Conservation (phyloP, 768 basidiomycete species). For the Suillus ampliporus region DNA sequence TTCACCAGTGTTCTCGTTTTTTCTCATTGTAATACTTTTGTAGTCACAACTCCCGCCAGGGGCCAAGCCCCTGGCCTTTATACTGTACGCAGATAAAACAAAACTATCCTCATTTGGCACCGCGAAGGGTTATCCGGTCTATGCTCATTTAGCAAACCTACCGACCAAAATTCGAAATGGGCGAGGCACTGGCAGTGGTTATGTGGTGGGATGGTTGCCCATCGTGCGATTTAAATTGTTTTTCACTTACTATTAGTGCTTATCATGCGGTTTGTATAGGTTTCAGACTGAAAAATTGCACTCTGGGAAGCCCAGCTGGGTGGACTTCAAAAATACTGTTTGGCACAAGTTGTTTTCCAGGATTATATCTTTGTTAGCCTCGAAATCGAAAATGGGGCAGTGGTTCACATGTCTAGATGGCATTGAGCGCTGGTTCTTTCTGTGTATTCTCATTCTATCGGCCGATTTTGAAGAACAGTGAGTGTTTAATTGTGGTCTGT, state of each 20-base stretch:
- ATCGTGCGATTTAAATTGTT: conserved; percentile 31
- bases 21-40: not conserved
- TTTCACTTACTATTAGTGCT: not conserved
- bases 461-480: conserved; percentile 54
- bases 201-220: conserved; percentile 46
- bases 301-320: conserved; percentile 10
- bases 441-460: conserved; percentile 36
- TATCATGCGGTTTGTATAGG: no score
- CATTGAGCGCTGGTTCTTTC: conserved; percentile 35
- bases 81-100: conserved; percentile 48
- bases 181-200: conserved; percentile 37
- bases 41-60: not conserved
- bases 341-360: conserved; percentile 16
- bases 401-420: conserved; percentile 36
- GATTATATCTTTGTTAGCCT: conserved; percentile 2
- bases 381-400: conserved; percentile 9
- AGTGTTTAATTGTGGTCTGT: conserved; percentile 13
- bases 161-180: conserved; percentile 40
- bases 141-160: conserved; percentile 40
- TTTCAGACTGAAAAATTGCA: no score
- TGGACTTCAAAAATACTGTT: conserved; percentile 15
- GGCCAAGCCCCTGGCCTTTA: conserved; percentile 36
- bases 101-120: conserved; percentile 45
- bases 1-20: not conserved
- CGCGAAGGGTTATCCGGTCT: conserved; percentile 43